Conservation (phyloP, 2,329 filamentous ascomycete genomes). For the Talaromyces sp. region DNA sequence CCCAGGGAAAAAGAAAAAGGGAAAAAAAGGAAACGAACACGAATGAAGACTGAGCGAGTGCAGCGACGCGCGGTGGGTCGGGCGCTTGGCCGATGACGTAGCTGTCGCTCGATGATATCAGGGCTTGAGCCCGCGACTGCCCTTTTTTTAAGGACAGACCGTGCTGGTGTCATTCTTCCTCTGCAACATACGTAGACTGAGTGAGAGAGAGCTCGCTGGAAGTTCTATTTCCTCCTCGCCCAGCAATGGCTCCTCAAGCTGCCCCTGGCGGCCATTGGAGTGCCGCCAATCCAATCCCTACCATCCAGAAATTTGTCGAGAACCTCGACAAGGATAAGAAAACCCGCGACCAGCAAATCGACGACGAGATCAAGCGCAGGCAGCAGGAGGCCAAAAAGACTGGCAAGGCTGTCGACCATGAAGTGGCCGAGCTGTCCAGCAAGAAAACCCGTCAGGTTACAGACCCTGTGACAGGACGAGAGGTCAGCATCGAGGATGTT, state of each 20-base stretch:
- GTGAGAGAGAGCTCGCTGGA: background rate
- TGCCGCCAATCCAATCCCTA: slow-evolving; percentile 76
- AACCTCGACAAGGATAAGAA: slow-evolving; percentile 74
- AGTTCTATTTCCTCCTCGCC: background rate
- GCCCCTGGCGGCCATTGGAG: slow-evolving; percentile 68
- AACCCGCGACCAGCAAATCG: slow-evolving; percentile 65
- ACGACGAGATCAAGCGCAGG: slow-evolving; percentile 47
- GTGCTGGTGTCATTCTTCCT: background rate
- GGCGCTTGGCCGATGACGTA: slow-evolving; percentile 8
- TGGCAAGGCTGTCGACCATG: slow-evolving; percentile 40
- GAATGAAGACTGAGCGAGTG: background rate
- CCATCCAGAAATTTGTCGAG: slow-evolving; percentile 76
- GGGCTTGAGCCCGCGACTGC: background rate
- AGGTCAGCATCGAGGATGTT: slow-evolving; percentile 81
- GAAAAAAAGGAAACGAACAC: background rate
- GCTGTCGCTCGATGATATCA: slow-evolving; percentile 11
- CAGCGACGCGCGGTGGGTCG: background rate
- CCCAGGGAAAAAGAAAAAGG: background rate
- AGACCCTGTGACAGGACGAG: slow-evolving; percentile 79
- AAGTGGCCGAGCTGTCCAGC: slow-evolving; percentile 38
- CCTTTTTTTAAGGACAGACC: background rate
- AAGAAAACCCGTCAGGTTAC: slow-evolving; percentile 59
- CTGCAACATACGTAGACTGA: background rate
- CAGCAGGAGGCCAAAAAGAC: slow-evolving; percentile 25
- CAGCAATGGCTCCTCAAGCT: slow-evolving; percentile 41